Evolutionary conservation across 1,284 basidiomycete species (phyloP), one percentile per base, ranked within the genome.

Genomic region (Puccinia hordei): DNA sequence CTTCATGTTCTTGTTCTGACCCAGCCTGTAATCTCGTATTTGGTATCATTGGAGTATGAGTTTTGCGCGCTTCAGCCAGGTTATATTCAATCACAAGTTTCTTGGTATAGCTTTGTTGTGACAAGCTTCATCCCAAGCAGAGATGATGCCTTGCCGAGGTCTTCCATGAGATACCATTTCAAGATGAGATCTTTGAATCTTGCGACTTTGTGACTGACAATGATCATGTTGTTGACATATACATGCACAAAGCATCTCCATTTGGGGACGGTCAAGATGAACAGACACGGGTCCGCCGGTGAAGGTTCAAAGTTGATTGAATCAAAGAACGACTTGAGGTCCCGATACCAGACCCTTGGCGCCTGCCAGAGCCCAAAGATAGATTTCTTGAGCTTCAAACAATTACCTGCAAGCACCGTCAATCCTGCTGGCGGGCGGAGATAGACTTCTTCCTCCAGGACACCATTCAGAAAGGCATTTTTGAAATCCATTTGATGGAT

Each of bases 351-450:
- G 19, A 27, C 49, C 2, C 65, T n/a, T 44, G 75, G 75, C 0
- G 46, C 27, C 57, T 78, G 75, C 8, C 57, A 33, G 22, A 78
- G 49, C 4, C n/a, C n/a, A n/a, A n/a, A n/a, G n/a, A n/a, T n/a
- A n/a, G n/a, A n/a, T n/a, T n/a, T n/a, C n/a, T n/a, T 46, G 8
- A 27, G n/a, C n/a, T n/a, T n/a, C n/a, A 71, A 15, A 27, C 44
- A 46, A 6, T 71, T 3, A 15, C 41, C 46, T 1, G 44, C 2
- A 9, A 44, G 68, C 2, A 51, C 15, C 13, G 41, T 4, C 2
- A 63, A 33, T 2, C 73, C 61, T 27, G 53, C 57, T 13, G 73
- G 59, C 2, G n/a, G n/a, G n/a, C n/a, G n/a, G n/a, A n/a, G n/a
- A n/a, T n/a, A n/a, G n/a, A n/a, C n/a, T n/a, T n/a, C 30, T 33